These are phyloP conservation scores for Penicillium paneum DNA, from an alignment of 2,329 filamentous ascomycete species.

Conservation along the genomic window DNA sequence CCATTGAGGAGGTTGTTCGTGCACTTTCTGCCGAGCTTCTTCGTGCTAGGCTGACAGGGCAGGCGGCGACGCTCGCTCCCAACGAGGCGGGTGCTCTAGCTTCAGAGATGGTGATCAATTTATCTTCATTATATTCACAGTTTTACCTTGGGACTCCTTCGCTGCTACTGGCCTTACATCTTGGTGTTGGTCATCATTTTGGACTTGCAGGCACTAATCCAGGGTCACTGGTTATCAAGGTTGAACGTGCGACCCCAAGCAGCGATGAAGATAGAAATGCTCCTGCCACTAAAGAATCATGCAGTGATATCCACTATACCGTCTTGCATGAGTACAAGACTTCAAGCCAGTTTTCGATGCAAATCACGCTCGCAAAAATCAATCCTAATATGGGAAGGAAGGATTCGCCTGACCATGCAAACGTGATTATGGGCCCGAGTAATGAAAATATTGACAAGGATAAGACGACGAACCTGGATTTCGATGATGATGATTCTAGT, in stretches of 20 bases:
- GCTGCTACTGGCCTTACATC: conserved; percentile 33
- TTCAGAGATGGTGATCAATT: conserved; percentile 29
- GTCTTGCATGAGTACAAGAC: conserved; percentile 29
- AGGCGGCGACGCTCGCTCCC: conserved; percentile 24
- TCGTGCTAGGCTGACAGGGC: conserved; percentile 29
- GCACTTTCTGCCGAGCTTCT: conserved; percentile 34
- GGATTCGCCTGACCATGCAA: conserved; percentile 11
- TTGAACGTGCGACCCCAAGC: conserved; percentile 12
- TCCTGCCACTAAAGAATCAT: conserved; percentile 8
- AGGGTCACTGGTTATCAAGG: conserved; percentile 28
- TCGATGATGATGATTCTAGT: conserved; percentile 27
- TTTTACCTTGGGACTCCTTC: conserved; percentile 23
- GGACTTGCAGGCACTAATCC: conserved; percentile 28
- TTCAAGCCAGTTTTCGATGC: conserved; percentile 25
- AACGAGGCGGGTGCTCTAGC: conserved; percentile 36
- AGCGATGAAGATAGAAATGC: neutral
- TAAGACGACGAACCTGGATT: conserved; percentile 22
- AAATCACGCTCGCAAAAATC: conserved; percentile 24
- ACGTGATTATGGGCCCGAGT: conserved; percentile 1
- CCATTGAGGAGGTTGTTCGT: conserved; percentile 33
- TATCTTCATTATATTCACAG: conserved; percentile 30
- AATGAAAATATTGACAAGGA: conserved; percentile 8
- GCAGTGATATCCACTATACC: conserved; percentile 18
- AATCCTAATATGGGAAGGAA: conserved; percentile 5
- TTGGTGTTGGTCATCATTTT: conserved; percentile 38